Conservation (phyloP, 768 basidiomycete genomes). For the Boletellus ananas region DNA sequence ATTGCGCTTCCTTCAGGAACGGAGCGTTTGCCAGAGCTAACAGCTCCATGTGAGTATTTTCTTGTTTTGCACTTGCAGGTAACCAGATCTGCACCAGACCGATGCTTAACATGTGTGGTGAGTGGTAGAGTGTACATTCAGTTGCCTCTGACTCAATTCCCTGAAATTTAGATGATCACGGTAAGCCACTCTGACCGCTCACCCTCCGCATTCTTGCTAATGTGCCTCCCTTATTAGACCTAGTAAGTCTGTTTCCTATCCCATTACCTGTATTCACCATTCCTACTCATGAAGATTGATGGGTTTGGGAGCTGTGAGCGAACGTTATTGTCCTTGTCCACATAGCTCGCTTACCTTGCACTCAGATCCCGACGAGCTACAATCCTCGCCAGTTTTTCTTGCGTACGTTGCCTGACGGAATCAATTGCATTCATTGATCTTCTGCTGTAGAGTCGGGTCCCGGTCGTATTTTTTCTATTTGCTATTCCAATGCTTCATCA, state of each 20-base stretch:
- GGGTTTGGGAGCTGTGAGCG: slow-evolving; percentile 78
- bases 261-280: not conserved
- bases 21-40: slow-evolving; percentile 92
- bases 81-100: slow-evolving; percentile 45
- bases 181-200: slow-evolving; percentile 36
- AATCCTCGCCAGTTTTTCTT: slow-evolving; percentile 67
- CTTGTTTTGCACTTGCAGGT: not conserved
- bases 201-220: slow-evolving; percentile 6
- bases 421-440: not conserved
- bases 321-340: not conserved
- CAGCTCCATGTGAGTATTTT: slow-evolving; percentile 68
- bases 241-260: slow-evolving; percentile 35
- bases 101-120: slow-evolving; percentile 86
- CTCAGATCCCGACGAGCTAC: slow-evolving; percentile 78
- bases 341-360: not conserved
- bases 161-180: slow-evolving; percentile 66
- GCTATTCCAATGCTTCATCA: slow-evolving; percentile 91
- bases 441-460: slow-evolving; percentile 60
- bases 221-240: slow-evolving; percentile 34
- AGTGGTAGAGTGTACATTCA: slow-evolving; percentile 15
- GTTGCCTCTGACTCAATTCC: not conserved
- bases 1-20: slow-evolving; percentile 79
- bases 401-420: slow-evolving; percentile 39
- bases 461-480: slow-evolving; percentile 90
- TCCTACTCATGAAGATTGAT: slow-evolving; percentile 52